These are phyloP conservation scores for Aspergillus sp. DNA, from an alignment of 2,329 filamentous ascomycete species.

Conservation along the genomic window DNA sequence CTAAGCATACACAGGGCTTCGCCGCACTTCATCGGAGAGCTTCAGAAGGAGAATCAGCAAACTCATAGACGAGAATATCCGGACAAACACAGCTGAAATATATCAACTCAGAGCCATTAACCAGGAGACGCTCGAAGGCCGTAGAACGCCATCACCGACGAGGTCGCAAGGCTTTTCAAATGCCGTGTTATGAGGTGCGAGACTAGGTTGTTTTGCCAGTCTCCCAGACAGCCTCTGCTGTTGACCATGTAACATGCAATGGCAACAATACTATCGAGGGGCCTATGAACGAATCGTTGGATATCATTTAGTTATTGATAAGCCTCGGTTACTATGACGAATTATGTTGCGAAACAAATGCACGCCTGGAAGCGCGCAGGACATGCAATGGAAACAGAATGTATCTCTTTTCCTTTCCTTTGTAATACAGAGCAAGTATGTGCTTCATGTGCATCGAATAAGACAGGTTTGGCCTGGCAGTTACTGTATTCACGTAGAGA, in stretches of 20 bases:
- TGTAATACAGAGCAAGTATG: neutral
- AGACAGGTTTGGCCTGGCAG: neutral
- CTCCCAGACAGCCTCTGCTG: too few species aligned
- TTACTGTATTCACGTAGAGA: neutral
- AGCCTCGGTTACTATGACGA: neutral
- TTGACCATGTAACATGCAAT: too few species aligned
- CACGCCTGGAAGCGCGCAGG: neutral
- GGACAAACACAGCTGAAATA: conserved; percentile 24
- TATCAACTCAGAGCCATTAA: conserved; percentile 25
- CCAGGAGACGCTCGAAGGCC: conserved; percentile 12
- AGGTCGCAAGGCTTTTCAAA: neutral
- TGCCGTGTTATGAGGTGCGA: neutral
- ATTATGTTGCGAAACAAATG: neutral
- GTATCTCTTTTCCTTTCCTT: neutral
- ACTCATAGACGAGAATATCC: conserved; percentile 35
- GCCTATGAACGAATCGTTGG: neutral
- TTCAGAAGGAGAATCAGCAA: conserved; percentile 36
- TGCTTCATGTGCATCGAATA: neutral
- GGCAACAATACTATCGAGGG: neutral
- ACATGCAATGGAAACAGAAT: neutral
- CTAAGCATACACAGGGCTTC: conserved; percentile 16
- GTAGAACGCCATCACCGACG: conserved; percentile 1
- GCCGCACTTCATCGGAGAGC: conserved; percentile 34
- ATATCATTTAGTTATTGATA: neutral
- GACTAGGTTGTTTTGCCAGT: neutral